Evolutionary conservation across 805 yeast genomes (phyloP), one percentile per base, ranked within the genome.

Genomic region (Helenozyma baotianmanensis): DNA sequence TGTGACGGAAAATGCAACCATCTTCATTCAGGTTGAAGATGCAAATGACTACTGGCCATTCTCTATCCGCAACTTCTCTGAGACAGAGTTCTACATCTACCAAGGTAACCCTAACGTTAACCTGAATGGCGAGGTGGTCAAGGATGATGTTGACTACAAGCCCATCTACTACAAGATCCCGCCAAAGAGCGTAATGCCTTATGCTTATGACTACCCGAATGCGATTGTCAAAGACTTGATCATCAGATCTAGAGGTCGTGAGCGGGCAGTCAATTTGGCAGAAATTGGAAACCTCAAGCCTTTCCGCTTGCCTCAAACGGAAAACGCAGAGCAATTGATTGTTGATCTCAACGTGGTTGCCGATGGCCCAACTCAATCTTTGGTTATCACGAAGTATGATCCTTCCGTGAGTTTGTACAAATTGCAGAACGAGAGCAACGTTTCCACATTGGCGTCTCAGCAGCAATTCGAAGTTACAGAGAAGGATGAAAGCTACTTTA

Each of bases 151-250:
- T 3, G 70, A 72, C 9, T 89, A 82, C 59, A 79, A 76, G 41
- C 96, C 97, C 0, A 70, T 87, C 9, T 78, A 71, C 49, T 92
- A 90, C 54, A 73, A 76, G 28, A 70, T 94, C 9, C 97, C 97
- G 0, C 78, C 95, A 1, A 78, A 77, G 50, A 84, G 96, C 59
- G 95, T 87, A 2, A 92, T 92, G 97, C 96, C 97, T 0, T 92
- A 92, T 56, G 86, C 98, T 0, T 92, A 96, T 89, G 98, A 92
- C 55, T 92, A 75, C 59, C 98, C 98, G 1, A 87, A 94, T 32
- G 97, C 96, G 0, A 63, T 75, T 8, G 73, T 81, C 28, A 89
- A 88, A 54, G 96, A 89, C 50, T 60, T 92, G 21, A 70, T 87
- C 3, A 57, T 92, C 21, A 68, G 88, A 38, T 70, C 82, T 9